phyloP scores from a whole-genome alignment of 805 yeast species.

The Yamadazyma akitaensis region DNA sequence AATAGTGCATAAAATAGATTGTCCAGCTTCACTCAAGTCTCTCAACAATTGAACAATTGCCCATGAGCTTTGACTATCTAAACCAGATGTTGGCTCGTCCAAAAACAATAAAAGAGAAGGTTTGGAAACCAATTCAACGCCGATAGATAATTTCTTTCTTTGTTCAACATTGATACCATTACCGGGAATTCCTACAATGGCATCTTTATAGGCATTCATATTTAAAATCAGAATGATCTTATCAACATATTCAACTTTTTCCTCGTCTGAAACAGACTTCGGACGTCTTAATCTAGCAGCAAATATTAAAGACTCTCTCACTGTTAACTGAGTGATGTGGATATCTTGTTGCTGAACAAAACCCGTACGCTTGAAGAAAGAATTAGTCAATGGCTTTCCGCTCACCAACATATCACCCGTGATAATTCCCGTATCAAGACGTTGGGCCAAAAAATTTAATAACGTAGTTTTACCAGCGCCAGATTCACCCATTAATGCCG shows the following conservation, averaged over 20 bases:
- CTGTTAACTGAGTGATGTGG: constrained; percentile 66
- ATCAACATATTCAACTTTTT: constrained; percentile 67
- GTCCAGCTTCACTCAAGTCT: constrained; percentile 43
- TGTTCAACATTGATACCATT: constrained; percentile 49
- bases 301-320: constrained; percentile 69
- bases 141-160: constrained; percentile 40
- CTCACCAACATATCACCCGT: constrained; percentile 62
- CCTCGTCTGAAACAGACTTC: constrained; percentile 47
- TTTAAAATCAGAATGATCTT: constrained; percentile 63
- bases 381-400: constrained; percentile 57
- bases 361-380: constrained; percentile 76
- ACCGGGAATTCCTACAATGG: constrained; percentile 76
- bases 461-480: constrained; percentile 87
- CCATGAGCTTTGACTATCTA: constrained; percentile 58
- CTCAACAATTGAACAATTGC: constrained; percentile 50
- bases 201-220: constrained; percentile 70
- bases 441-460: constrained; percentile 67
- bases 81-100: constrained; percentile 63
- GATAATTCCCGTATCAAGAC: constrained; percentile 67
- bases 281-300: constrained; percentile 75
- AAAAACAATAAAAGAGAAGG: constrained; percentile 44
- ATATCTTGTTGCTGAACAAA: constrained; percentile 81
- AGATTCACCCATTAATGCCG: constrained; percentile 82
- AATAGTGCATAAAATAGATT: constrained; percentile 69
- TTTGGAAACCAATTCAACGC: constrained; percentile 40